phyloP scores from a whole-genome alignment of 495 filamentous ascomycete species.

The Melanomma pulvis-pyrius region DNA sequence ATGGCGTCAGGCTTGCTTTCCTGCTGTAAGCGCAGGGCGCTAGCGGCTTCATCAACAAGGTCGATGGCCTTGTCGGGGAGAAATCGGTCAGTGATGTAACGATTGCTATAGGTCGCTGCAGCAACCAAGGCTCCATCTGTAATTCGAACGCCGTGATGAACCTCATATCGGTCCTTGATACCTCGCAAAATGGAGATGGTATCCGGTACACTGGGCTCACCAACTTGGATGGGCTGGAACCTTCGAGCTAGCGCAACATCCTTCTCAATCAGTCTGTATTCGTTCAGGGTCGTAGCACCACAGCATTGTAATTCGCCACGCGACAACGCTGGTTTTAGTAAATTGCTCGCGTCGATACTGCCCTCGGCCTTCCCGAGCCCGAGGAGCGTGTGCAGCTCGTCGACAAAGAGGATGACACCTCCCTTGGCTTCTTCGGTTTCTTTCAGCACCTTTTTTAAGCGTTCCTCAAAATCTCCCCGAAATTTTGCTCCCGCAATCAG shows the following conservation, averaged over 20 bases:
- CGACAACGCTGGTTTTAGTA: conserved; percentile 91
- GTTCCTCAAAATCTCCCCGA: conserved; percentile 93
- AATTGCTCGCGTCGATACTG: conserved; percentile 92
- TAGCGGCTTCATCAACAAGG: conserved; percentile 93
- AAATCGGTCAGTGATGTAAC: conserved; percentile 95
- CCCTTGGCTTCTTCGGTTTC: conserved; percentile 90
- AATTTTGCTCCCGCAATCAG: conserved; percentile 96
- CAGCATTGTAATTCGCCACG: conserved; percentile 93
- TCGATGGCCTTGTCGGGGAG: conserved; percentile 97
- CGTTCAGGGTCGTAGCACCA: conserved; percentile 88
- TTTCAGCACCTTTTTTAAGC: conserved; percentile 84
- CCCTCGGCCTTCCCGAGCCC: conserved; percentile 94
- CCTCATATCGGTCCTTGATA: conserved; percentile 96
- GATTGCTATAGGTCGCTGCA: conserved; percentile 87
- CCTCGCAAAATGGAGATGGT: conserved; percentile 95
- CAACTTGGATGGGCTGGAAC: conserved; percentile 90
- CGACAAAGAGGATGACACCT: conserved; percentile 89
- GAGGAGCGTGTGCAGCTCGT: conserved; percentile 89
- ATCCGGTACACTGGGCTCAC: conserved; percentile 85
- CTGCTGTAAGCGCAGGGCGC: conserved; percentile 85
- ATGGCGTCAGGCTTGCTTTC: conserved; percentile 96
- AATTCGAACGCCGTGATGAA: conserved; percentile 93
- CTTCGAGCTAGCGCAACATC: conserved; percentile 89
- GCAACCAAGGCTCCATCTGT: conserved; percentile 90
- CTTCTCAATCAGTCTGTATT: conserved; percentile 93